A percentile compares a stretch with the other conserved stretches of the same genome.
These are phyloP conservation scores for Phytophthora litchii DNA, from an alignment of 352 stramenopile genomes.

Conservation along the genomic window DNA sequence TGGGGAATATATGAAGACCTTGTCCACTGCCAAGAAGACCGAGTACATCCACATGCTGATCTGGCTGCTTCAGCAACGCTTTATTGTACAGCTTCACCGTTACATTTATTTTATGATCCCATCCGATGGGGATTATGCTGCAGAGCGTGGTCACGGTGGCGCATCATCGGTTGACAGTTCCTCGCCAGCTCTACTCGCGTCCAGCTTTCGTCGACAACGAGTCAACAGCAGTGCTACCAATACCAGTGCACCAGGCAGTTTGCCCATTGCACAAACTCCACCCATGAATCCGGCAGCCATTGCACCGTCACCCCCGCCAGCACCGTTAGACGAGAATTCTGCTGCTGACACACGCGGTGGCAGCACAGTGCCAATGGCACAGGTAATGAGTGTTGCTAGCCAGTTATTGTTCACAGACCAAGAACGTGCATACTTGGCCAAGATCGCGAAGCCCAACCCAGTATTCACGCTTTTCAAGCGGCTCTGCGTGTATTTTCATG, in stretches of 20 bases:
- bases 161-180: constrained; percentile 31
- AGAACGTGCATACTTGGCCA: constrained; percentile 78
- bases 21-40: constrained; percentile 67
- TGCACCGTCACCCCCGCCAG: constrained; percentile 28
- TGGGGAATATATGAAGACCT: constrained; percentile 82
- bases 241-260: constrained; percentile 26
- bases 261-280: constrained; percentile 33
- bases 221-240: constrained; percentile 39
- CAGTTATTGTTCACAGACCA: constrained; percentile 63
- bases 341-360: constrained; percentile 11
- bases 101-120: constrained; percentile 91
- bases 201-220: constrained; percentile 30
- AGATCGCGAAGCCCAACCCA: constrained; percentile 81
- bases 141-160: constrained; percentile 25
- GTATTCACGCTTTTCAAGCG: constrained; percentile 85
- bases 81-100: constrained; percentile 83
- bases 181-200: constrained; percentile 41
- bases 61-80: constrained; percentile 85
- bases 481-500: constrained; percentile 86
- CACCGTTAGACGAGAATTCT: constrained; percentile 15
- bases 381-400: constrained; percentile 41
- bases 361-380: constrained; percentile 27
- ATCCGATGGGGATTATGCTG: constrained; percentile 57
- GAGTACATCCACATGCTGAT: constrained; percentile 91
- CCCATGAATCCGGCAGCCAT: constrained; percentile 31